Conservation (phyloP, 2,329 filamentous ascomycete species). For the Colletotrichum sp. region DNA sequence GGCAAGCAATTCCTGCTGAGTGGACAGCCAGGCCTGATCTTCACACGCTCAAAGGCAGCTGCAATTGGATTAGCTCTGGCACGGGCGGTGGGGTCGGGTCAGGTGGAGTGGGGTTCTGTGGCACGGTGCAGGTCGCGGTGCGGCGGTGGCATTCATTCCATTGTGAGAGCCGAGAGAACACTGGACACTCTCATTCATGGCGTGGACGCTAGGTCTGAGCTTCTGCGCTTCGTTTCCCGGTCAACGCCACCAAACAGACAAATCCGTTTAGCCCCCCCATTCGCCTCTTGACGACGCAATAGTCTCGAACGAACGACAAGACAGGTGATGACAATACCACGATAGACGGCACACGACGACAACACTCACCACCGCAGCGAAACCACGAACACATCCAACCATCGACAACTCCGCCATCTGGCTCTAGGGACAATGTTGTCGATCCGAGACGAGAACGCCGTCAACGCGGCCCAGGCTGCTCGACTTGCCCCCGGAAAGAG, state of each 20-base stretch:
- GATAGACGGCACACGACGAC: not conserved
- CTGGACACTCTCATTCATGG: not conserved
- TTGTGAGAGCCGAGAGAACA: not conserved
- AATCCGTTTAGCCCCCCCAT: not conserved
- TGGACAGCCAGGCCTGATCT: slow-evolving; percentile 7
- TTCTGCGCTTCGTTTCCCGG: slow-evolving; percentile 6
- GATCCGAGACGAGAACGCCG: slow-evolving; percentile 22
- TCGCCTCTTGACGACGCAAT: not conserved
- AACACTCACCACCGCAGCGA: not conserved
- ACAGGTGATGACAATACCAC: not conserved
- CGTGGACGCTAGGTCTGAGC: slow-evolving; percentile 5
- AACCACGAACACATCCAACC: not conserved
- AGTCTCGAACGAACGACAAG: not conserved
- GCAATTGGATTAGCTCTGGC: slow-evolving; percentile 20
- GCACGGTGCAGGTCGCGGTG: slow-evolving; percentile 5
- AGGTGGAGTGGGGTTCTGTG: slow-evolving; percentile 13
- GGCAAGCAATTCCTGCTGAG: not conserved
- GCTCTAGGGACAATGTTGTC: slow-evolving; percentile 17
- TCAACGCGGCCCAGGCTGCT: slow-evolving; percentile 23
- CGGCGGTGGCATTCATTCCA: not conserved
- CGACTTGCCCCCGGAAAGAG: slow-evolving; percentile 22
- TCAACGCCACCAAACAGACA: slow-evolving; percentile 18
- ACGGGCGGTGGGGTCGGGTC: slow-evolving; percentile 13
- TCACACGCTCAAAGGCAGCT: slow-evolving; percentile 12
- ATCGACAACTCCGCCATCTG: not conserved